Base-by-base conservation (phyloP, 495 filamentous ascomycete species). In the Penicillium samsonianum region DNA sequence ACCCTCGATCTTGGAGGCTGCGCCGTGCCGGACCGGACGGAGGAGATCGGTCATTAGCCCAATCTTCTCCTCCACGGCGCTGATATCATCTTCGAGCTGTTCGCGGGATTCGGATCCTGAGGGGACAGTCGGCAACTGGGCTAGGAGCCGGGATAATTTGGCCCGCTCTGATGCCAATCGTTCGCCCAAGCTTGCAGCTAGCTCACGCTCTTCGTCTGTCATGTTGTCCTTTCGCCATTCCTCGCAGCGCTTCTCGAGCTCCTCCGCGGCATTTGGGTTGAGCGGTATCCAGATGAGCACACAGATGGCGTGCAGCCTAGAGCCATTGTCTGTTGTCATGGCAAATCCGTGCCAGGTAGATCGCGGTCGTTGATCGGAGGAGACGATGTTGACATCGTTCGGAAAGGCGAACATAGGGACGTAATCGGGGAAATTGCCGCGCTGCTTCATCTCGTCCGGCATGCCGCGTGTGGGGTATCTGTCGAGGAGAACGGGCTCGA, bases 401-500 rank as follows among this genome's bases (percentile, higher is more conserved):
- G 94, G 94, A 65, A 98, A 98, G 20, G 94, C 92, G 65, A 98
- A 98, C 94, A 98, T 98, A 25, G 94, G 94, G 37, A 98, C 90
- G 63, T 96, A 98, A 67, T 98, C 93, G 4, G 94, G 94, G 68
- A 98, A 97, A 50, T 84, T 85, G 42, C 90, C 92, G 65, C 94
- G 86, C 66, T 88, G 82, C 66, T 89, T 86, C 54, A 84, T 63
- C 60, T 96, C 90, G 25, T 96, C 93, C n/a, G 82, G 67, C 75
- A 92, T 88, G 60, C 83, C 82, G 67, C 90, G 89, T 37, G 90
- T 86, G 20, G 94, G 94, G 65, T 98, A 98, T 68, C 93, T 81
- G 68, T 98, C 94, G 26, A 98, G 82, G 17, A 98, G 75, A 16
- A 96, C 92, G 7, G 94, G 94, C 65, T 98, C 94, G 64, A 97